Base-by-base conservation (phyloP, 345 rosid species). In the Diplotaxis tenuifolia region DNA sequence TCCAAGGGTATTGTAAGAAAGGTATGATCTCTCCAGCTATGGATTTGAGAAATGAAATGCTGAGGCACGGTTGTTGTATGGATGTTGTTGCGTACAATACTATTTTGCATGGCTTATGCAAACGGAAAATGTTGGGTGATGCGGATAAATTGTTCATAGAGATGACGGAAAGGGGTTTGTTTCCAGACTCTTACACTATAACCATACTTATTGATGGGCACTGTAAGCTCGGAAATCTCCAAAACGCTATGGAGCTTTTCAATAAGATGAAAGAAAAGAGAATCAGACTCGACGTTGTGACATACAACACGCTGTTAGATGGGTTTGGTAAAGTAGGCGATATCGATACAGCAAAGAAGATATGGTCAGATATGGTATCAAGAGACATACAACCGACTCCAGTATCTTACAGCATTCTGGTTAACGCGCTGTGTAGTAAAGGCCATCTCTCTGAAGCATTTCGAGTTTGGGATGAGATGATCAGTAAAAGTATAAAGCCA, bases 401-500 rank as follows among this genome's bases (percentile, higher is more conserved):
- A 23, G 81, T 90, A 75, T 86, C 97, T 1, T 89, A 87, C 70
- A 77, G 87, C 61, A 89, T 84, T 69, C 38, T 90, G 57, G 87
- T 90, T 54, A 89, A 93, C 60, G 89, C 85, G 8, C 84, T 75
- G 76, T 90, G 98, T 72, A 83, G 79, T 63, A 70, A 68, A 70
- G 96, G 92, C 50, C 47, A 34, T 73, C 76, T 87, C 22, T 18
- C 76, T 12, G 92, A 85, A 62, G 91, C 93, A 59, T 78, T 84
- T 45, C 83, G 83, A 75, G 75, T 93, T 56, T 93, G 96, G 93
- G 81, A 89, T 83, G 93, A 86, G 74, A 90, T 93, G 96, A 66
- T 87, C 7, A 76, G 69, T 52, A 81, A 80, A 56, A 83, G 82
- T 52, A 82, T 87, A 72, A 82, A 73, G 79, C 92, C 96, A 19